These are phyloP conservation scores for Malus sylvestris DNA, from an alignment of 306 rosid species.

Conservation along the genomic window DNA sequence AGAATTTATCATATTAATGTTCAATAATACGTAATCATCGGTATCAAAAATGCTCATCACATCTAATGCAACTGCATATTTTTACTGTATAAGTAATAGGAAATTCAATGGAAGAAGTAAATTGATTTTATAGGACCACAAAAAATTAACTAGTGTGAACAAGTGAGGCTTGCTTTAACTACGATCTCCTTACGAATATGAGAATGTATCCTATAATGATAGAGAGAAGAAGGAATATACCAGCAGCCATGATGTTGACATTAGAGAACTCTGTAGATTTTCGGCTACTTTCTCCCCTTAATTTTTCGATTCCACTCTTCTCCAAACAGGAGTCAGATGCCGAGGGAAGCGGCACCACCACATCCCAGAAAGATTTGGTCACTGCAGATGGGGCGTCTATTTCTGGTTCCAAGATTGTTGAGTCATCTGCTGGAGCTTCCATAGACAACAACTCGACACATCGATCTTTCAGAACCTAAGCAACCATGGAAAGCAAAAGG, in stretches of 20 bases:
- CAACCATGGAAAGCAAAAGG: constrained; percentile 6
- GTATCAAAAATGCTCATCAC: not conserved
- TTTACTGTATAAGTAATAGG: not conserved
- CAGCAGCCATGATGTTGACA: constrained; percentile 39
- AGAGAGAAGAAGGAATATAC: constrained; percentile 48
- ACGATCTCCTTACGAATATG: constrained; percentile 20
- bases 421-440: constrained; percentile 44
- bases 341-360: constrained; percentile 33
- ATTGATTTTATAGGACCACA: not conserved
- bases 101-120: not conserved
- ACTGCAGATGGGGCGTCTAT: constrained; percentile 32
- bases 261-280: constrained; percentile 20
- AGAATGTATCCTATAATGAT: constrained; percentile 46
- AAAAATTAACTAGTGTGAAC: not conserved
- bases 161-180: not conserved
- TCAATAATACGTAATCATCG: not conserved
- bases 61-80: not conserved
- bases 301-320: constrained; percentile 22
- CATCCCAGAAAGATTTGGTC: constrained; percentile 65
- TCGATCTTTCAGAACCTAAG: constrained; percentile 43
- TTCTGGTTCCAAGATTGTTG: constrained; percentile 66
- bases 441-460: constrained; percentile 42
- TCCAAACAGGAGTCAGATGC: constrained; percentile 20
- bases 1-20: not conserved
- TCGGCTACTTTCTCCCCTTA: constrained; percentile 14